These are phyloP conservation scores for Nelumbo lutea DNA, from an alignment of 164 flowering plant species.

Conservation along the genomic window DNA sequence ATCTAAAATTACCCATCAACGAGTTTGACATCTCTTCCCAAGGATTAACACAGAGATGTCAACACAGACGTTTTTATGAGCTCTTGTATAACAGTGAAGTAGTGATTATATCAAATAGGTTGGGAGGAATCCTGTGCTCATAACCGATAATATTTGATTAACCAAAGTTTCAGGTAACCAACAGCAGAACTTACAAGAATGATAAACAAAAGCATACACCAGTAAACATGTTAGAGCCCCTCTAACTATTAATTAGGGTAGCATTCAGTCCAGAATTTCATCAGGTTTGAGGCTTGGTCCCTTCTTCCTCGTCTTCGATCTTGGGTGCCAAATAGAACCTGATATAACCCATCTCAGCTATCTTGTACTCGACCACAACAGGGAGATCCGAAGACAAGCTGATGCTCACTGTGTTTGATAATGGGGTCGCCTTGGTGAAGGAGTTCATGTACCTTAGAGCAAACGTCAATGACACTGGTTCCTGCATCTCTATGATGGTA, in stretches of 20 bases:
- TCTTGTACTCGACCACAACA: conserved; percentile 84
- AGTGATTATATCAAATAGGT: too few relatives aligned
- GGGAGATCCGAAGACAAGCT: conserved; percentile 83
- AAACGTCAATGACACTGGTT: conserved; percentile 80
- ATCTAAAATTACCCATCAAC: too few relatives aligned
- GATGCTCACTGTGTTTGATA: conserved; percentile 66
- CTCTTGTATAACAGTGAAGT: too few relatives aligned
- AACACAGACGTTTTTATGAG: too few relatives aligned
- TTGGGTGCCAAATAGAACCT: conserved; percentile 84
- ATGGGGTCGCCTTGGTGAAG: conserved; percentile 79
- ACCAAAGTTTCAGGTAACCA: too few relatives aligned
- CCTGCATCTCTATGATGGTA: conserved; percentile 76
- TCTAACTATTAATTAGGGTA: background rate
- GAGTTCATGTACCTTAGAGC: conserved; percentile 89
- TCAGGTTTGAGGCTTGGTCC: conserved; percentile 39
- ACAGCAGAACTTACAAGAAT: too few relatives aligned
- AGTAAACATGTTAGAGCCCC: background rate
- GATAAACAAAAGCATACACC: background rate
- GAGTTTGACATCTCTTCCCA: too few relatives aligned
- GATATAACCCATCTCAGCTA: conserved; percentile 82
- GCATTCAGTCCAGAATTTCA: background rate
- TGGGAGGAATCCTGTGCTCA: too few relatives aligned
- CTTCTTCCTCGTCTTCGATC: conserved; percentile 81
- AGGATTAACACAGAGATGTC: too few relatives aligned
- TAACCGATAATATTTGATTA: too few relatives aligned